Evolutionary conservation across 129 eudicot genomes (phyloP).

Genomic region (Ambrosia trifida): DNA sequence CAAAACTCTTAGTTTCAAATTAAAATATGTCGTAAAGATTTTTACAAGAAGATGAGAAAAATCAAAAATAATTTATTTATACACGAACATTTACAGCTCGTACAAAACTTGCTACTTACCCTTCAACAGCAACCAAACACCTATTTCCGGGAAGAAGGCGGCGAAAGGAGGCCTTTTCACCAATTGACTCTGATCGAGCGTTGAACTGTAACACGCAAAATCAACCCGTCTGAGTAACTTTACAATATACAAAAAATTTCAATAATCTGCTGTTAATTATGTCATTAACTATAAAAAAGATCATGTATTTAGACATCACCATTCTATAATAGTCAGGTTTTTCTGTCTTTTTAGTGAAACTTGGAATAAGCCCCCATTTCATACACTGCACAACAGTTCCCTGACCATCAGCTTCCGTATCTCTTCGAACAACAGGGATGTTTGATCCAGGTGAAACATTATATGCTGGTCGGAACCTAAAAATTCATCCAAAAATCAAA

Average conservation of each 20-base stretch:
- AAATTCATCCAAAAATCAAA: conserved; percentile 18
- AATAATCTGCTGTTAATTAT: not conserved
- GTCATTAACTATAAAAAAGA: not conserved
- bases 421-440: conserved; percentile 79
- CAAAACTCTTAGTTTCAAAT: conserved; percentile 6
- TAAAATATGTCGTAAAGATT: not conserved
- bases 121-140: conserved; percentile 87
- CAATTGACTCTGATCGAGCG: conserved; percentile 86
- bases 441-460: conserved; percentile 85
- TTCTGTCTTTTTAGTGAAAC: conserved; percentile 85
- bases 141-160: conserved; percentile 86
- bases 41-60: not conserved
- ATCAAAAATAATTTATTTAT: not conserved
- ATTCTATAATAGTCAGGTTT: conserved; percentile 89
- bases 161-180: conserved; percentile 91
- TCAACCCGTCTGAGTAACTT: conserved; percentile 9
- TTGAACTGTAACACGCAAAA: conserved; percentile 62
- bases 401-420: conserved; percentile 43
- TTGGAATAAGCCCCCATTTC: conserved; percentile 99
- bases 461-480: conserved; percentile 73
- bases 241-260: not conserved
- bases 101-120: conserved; percentile 45
- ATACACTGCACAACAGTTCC: conserved; percentile 86
- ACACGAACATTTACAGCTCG: conserved; percentile 6
- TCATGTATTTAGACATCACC: conserved; percentile 44